A percentile compares a stretch with the other conserved stretches of the same genome.
Conservation (phyloP, 192 early-diverging fungal genomes). For the Thamnidium elegans region DNA sequence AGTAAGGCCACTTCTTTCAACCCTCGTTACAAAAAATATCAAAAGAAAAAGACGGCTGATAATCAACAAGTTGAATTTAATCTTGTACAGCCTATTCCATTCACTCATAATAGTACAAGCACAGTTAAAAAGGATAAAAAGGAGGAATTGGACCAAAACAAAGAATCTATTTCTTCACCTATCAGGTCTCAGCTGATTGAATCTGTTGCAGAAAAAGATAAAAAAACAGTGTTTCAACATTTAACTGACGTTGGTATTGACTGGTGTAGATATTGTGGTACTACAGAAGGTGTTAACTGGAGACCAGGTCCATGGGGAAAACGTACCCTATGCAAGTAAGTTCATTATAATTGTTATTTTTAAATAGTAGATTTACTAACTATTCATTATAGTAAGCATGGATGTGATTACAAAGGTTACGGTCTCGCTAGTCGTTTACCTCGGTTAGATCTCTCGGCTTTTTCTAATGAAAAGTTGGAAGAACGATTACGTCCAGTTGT, state of each 20-base stretch:
- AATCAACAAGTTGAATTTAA: slow-evolving; percentile 3
- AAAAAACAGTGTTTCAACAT: slow-evolving; percentile 14
- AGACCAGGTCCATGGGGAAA: slow-evolving; percentile 93
- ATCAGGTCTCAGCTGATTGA: not conserved
- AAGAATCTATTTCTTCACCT: not conserved
- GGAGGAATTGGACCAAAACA: not conserved
- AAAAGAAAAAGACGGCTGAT: slow-evolving; percentile 14
- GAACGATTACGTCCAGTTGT: slow-evolving; percentile 20
- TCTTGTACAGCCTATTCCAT: not conserved
- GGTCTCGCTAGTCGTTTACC: slow-evolving; percentile 23
- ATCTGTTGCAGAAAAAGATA: not conserved
- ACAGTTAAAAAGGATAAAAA: slow-evolving; percentile 1
- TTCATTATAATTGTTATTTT: slow-evolving; percentile 9
- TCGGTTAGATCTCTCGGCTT: slow-evolving; percentile 24
- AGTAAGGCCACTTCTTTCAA: slow-evolving; percentile 7
- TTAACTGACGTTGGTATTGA: slow-evolving; percentile 42
- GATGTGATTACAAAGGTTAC: slow-evolving; percentile 34
- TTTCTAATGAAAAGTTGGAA: slow-evolving; percentile 17
- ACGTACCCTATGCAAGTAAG: slow-evolving; percentile 86
- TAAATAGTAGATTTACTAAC: not conserved
- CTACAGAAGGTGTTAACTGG: slow-evolving; percentile 83
- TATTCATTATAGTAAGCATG: slow-evolving; percentile 24
- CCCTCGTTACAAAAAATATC: slow-evolving; percentile 17
- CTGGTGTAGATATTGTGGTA: slow-evolving; percentile 92
- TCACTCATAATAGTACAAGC: too few relatives aligned